Conservation (phyloP, 768 basidiomycete species). For the Lentinus tigrinus region DNA sequence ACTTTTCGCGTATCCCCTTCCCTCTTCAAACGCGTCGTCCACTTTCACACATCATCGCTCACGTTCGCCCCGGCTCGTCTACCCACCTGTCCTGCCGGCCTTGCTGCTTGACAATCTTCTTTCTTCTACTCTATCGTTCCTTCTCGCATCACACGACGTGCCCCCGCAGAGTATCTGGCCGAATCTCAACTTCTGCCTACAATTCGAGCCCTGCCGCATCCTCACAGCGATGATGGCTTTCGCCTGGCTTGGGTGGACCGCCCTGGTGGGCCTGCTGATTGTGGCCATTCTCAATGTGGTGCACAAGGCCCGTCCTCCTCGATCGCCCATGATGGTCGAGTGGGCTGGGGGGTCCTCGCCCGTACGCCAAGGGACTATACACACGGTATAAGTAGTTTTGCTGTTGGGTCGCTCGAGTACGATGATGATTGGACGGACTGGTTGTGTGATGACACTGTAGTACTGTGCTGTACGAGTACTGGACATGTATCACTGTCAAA, state of each 20-base stretch:
- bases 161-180: conserved; percentile 28
- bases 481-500: too few species aligned
- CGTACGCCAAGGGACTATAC: neutral
- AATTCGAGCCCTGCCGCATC: conserved; percentile 27
- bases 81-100: too few species aligned
- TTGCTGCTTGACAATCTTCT: too few species aligned
- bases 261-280: conserved; percentile 21
- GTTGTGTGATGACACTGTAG: too few species aligned
- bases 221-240: conserved; percentile 32
- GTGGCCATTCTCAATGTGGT: conserved; percentile 15
- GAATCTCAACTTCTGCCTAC: conserved; percentile 26
- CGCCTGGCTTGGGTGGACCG: conserved; percentile 31
- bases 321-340: conserved; percentile 13
- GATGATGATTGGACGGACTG: neutral
- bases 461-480: too few species aligned
- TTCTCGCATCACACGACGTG: too few species aligned
- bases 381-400: neutral
- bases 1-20: neutral
- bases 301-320: conserved; percentile 7
- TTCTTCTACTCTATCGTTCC: neutral
- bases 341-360: conserved; percentile 3
- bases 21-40: neutral
- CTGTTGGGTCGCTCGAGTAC: too few species aligned
- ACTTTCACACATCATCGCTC: neutral
- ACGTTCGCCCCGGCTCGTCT: too few species aligned